A percentile compares a stretch with the other conserved stretches of the same genome.
These are phyloP conservation scores for Piromyces finnis DNA, from an alignment of 192 early-diverging fungal species.

Conservation along the genomic window DNA sequence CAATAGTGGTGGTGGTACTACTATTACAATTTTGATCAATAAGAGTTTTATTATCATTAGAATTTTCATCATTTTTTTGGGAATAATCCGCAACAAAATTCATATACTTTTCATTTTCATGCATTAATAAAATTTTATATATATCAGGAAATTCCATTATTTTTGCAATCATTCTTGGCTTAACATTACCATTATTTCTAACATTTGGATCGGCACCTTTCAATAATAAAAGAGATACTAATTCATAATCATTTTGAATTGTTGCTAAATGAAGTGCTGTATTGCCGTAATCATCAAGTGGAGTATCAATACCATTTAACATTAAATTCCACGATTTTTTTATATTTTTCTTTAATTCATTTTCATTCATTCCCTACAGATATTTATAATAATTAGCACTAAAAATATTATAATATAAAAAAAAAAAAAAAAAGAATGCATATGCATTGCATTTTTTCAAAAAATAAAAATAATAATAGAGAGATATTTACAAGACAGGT, in stretches of 20 bases:
- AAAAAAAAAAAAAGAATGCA: too few species aligned
- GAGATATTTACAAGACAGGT: too few species aligned
- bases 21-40: too few species aligned
- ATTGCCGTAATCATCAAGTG: slow-evolving; percentile 18
- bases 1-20: too few species aligned
- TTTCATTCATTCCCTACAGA: not conserved
- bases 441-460: too few species aligned
- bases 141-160: slow-evolving; percentile 9
- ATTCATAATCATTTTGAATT: slow-evolving; percentile 12
- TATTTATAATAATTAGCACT: not conserved
- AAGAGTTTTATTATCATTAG: too few species aligned
- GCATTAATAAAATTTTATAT: slow-evolving; percentile 7
- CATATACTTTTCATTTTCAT: slow-evolving; percentile 7
- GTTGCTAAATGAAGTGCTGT: slow-evolving; percentile 20
- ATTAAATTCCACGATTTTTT: not conserved
- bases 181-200: slow-evolving; percentile 13
- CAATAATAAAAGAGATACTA: slow-evolving; percentile 12
- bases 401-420: too few species aligned
- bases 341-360: not conserved
- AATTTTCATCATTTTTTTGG: not conserved
- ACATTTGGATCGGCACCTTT: slow-evolving; percentile 30
- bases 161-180: slow-evolving; percentile 16
- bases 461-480: too few species aligned
- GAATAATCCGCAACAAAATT: not conserved
- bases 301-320: not conserved